Percentiles rank a stretch among this genome's conserved stretches.
phyloP scores from a whole-genome alignment of 2,329 filamentous ascomycete species.

The Alternaria metachromatica region DNA sequence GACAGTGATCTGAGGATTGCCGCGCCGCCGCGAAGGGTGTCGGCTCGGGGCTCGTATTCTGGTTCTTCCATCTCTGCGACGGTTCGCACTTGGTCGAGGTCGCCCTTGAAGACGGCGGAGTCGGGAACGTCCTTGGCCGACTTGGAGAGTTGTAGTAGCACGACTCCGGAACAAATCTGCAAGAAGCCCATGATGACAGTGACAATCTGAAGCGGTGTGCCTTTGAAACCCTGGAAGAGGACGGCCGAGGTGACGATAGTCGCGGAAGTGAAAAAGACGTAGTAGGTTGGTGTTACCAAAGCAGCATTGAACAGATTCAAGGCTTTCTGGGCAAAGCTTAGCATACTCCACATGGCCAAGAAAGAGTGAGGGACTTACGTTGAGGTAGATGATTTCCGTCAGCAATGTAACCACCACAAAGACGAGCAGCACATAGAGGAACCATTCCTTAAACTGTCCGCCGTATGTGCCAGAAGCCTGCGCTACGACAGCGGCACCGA shows the following conservation, averaged over 20 bases:
- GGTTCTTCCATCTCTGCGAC: constrained; percentile 94
- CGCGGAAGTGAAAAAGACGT: constrained; percentile 95
- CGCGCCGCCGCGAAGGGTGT: constrained; percentile 89
- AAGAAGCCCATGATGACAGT: constrained; percentile 94
- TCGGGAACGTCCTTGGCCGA: constrained; percentile 98
- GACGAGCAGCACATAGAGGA: constrained; percentile 87
- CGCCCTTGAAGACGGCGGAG: constrained; percentile 86
- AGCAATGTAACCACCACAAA: constrained; percentile 90
- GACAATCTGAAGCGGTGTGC: constrained; percentile 77
- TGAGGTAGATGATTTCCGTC: constrained; percentile 94
- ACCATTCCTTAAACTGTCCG: constrained; percentile 96
- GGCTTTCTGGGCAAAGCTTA: constrained; percentile 75
- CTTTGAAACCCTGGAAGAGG: constrained; percentile 92
- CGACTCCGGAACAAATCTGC: constrained; percentile 89
- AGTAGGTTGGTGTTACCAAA: constrained; percentile 96
- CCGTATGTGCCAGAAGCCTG: constrained; percentile 74
- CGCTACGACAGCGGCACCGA: constrained; percentile 89
- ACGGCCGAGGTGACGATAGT: constrained; percentile 95
- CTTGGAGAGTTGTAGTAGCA: constrained; percentile 94
- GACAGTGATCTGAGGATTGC: constrained; percentile 88
- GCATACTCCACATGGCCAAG: constrained; percentile 3
- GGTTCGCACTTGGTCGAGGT: constrained; percentile 92
- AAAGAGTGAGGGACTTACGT: constrained; percentile 67
- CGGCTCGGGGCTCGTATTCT: constrained; percentile 95
- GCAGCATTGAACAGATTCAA: constrained; percentile 96